phyloP scores from a whole-genome alignment of 176 grass and related monocot genomes.

The Alloteropsis semialata region DNA sequence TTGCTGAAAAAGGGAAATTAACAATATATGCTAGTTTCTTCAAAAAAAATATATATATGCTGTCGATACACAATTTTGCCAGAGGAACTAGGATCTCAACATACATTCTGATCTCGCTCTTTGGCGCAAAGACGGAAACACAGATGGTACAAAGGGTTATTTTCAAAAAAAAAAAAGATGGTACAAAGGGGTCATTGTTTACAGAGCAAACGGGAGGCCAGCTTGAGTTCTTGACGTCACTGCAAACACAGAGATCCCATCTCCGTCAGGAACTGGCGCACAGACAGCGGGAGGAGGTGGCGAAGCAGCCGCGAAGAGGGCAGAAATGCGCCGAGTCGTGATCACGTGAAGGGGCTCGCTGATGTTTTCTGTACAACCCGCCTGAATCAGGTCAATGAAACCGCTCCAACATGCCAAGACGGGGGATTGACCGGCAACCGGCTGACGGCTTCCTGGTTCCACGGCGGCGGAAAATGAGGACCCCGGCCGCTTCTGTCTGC shows the following conservation, averaged over 20 bases:
- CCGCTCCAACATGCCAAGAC: background rate
- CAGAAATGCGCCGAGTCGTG: background rate
- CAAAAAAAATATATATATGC: too few species aligned
- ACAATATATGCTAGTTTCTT: too few species aligned
- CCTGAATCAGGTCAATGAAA: background rate
- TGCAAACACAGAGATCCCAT: background rate
- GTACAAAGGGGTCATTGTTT: background rate
- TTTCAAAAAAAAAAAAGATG: too few species aligned
- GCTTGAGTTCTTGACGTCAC: background rate
- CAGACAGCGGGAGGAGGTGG: background rate
- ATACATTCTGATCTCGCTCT: too few species aligned
- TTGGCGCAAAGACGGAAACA: too few species aligned
- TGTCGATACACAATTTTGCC: too few species aligned
- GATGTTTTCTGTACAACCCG: slow-evolving; percentile 36
- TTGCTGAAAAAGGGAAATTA: background rate
- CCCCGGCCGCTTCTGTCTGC: background rate
- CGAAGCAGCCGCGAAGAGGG: slow-evolving; percentile 27
- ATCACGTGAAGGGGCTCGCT: background rate
- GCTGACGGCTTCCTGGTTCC: background rate
- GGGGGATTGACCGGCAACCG: background rate
- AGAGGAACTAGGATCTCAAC: too few species aligned
- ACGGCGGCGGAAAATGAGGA: background rate
- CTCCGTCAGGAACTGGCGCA: background rate
- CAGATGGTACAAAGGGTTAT: too few species aligned
- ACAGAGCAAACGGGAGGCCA: background rate